phyloP scores from a whole-genome alignment of 441 rosid genomes.

The Corymbia citriodora region DNA sequence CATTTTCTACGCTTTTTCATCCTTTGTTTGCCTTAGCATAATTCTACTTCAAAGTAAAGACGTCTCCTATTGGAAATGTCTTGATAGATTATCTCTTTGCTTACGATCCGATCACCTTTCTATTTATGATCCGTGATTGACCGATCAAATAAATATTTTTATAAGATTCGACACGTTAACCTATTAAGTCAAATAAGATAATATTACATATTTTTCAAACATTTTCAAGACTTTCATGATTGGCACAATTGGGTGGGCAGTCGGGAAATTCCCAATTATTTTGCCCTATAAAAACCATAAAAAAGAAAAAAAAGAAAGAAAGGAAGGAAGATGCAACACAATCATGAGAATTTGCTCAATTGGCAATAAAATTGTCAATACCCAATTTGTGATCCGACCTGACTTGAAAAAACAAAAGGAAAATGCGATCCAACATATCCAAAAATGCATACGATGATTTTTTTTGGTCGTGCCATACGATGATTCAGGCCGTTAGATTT shows the following conservation, averaged over 20 bases:
- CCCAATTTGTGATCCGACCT: neutral
- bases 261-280: neutral
- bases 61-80: neutral
- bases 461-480: too few species aligned
- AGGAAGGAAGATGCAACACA: neutral
- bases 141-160: accelerated
- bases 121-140: accelerated
- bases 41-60: neutral
- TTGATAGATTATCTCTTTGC: accelerated
- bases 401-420: accelerated
- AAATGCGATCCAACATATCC: neutral
- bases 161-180: accelerated
- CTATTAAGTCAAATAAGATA: neutral
- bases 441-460: neutral
- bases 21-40: neutral
- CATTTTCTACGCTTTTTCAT: neutral
- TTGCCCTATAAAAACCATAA: accelerated
- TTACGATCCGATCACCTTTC: accelerated
- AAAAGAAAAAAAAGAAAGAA: neutral
- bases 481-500: neutral
- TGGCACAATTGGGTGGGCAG: accelerated
- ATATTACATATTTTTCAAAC: neutral
- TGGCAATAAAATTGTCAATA: accelerated
- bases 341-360: neutral
- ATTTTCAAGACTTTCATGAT: neutral